Base-by-base conservation (phyloP, 768 basidiomycete genomes). In the Leccinellum albellum region DNA sequence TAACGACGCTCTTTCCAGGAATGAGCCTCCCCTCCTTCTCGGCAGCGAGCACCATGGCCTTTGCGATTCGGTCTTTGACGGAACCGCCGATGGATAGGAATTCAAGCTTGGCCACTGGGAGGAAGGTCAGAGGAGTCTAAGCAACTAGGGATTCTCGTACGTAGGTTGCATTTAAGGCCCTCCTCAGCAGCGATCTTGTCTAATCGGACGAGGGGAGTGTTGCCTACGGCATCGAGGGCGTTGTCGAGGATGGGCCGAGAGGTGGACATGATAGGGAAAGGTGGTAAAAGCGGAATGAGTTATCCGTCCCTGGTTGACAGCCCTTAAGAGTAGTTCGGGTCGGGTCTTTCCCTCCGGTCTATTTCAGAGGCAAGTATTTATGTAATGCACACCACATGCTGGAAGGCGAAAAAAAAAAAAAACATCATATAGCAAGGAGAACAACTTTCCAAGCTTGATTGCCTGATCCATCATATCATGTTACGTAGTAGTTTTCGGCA, bases 61-160 rank as follows among this genome's bases (percentile, higher is more conserved):
- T 95, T 26, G 94, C 95, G 53, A 98, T 96, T 57, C 95, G 79
- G 70, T 98, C 96, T 76, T 99, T 99, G 57, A 98, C 89, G 3
- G 90, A 94, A 3, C 96, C 96, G 10, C 96, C 97, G 2, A 86
- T 87, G 20, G 91, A 94, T 67, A 91, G 82, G 70, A 84, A 98
- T 65, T 99, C 96, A 15, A 90, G 79, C 73, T 97, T 98, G 7
- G 81, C 95, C 67, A 96, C 91, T 95, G n/a, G 32, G 31, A 17
- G 15, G 29, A 28, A 2, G 23, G 50, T 20, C 28, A 45, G 23
- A 13, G 28, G 32, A 21, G 3, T 37, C 35, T 23, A 40, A 45
- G 47, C 17, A 13, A 15, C 7, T 32, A 45, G 31, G 29, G 31
- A 50, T 12, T 26, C 4, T 78, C 93, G 68, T 69, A 96, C 94